Conservation (phyloP, 2,329 filamentous ascomycete genomes). For the Botrytis tulipae region DNA sequence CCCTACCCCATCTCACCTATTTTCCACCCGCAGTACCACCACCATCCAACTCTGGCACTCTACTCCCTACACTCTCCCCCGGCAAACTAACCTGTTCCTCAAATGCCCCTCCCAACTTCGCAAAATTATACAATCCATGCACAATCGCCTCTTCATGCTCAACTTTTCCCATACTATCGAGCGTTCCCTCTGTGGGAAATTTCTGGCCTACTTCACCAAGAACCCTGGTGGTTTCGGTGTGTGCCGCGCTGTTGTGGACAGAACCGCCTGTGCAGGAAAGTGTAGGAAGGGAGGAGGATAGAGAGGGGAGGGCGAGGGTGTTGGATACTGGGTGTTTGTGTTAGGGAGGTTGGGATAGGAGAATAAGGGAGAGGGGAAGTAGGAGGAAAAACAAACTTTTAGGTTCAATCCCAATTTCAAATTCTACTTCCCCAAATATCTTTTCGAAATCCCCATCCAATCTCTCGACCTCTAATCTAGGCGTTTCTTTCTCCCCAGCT, state of each 20-base stretch:
- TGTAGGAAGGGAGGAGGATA: neutral
- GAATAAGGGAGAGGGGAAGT: too few species aligned
- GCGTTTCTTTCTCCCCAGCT: neutral
- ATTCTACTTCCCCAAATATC: neutral
- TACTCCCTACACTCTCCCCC: conserved; percentile 23
- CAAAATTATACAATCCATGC: conserved; percentile 32
- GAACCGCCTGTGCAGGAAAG: neutral
- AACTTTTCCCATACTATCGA: conserved; percentile 16
- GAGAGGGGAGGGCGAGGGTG: neutral
- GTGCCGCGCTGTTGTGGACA: neutral
- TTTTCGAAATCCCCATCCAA: neutral
- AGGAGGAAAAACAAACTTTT: neutral
- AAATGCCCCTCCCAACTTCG: conserved; percentile 26
- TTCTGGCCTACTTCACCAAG: conserved; percentile 26
- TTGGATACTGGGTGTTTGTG: neutral
- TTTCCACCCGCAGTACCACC: neutral
- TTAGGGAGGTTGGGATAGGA: neutral
- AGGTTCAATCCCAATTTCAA: conserved; percentile 11
- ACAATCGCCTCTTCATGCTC: conserved; percentile 23
- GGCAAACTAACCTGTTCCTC: conserved; percentile 31
- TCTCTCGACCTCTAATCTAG: neutral
- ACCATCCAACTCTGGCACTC: neutral
- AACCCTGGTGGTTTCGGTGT: neutral
- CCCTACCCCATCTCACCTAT: neutral
- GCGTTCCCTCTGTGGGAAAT: conserved; percentile 24